Evolutionary conservation across 2,329 filamentous ascomycete genomes (phyloP).

Genomic region (Cladosporium sp.): DNA sequence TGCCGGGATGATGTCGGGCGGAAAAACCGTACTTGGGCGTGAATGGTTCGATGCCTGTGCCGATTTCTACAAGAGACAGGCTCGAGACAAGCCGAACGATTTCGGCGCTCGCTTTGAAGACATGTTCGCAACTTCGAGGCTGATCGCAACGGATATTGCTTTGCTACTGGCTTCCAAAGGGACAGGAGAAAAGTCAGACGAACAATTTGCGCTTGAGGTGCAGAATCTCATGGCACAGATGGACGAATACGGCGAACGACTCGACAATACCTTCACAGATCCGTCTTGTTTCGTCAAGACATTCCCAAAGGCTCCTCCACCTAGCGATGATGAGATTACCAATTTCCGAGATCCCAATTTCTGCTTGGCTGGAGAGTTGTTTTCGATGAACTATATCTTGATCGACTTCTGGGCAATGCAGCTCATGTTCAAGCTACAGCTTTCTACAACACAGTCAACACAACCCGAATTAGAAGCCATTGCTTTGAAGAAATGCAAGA

Average conservation of each 20-base stretch:
- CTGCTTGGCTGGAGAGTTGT: conserved; percentile 71
- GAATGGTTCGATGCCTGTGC: conserved; percentile 74
- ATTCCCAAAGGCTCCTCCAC: conserved; percentile 56
- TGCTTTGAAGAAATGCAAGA: conserved; percentile 70
- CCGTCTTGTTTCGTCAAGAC: conserved; percentile 63
- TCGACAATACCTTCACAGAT: conserved; percentile 65
- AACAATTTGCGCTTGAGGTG: conserved; percentile 66
- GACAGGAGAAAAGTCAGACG: conserved; percentile 64
- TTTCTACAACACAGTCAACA: conserved; percentile 49
- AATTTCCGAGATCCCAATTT: conserved; percentile 69
- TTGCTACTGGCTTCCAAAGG: conserved; percentile 70
- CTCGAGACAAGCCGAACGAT: conserved; percentile 60
- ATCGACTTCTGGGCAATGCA: conserved; percentile 78
- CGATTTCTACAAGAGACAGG: conserved; percentile 62
- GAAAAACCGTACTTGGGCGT: conserved; percentile 68
- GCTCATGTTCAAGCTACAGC: conserved; percentile 78
- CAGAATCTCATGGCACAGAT: conserved; percentile 53
- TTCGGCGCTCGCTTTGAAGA: conserved; percentile 63
- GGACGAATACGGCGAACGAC: conserved; percentile 39
- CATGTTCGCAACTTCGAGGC: conserved; percentile 64
- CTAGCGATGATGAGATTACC: conserved; percentile 63
- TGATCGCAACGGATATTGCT: conserved; percentile 79
- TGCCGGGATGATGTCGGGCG: conserved; percentile 77
- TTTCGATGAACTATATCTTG: conserved; percentile 70
- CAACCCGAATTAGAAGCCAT: conserved; percentile 55